Base-by-base conservation (phyloP, 768 basidiomycete species). In the Russula virescens region DNA sequence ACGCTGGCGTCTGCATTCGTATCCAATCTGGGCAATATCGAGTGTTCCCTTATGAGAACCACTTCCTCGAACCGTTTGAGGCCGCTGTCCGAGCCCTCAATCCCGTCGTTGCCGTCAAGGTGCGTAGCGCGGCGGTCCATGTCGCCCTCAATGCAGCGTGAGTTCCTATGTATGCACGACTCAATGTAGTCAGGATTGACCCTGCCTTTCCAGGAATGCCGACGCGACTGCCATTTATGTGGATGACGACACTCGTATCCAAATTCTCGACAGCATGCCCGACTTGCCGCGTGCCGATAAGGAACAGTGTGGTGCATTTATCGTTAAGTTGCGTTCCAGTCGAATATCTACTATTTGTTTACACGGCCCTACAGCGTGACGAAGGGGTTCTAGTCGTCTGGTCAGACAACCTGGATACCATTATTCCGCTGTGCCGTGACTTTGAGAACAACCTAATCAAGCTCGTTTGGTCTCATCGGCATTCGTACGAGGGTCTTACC, bases 271-370 rank as follows among this genome's bases (percentile, higher is more conserved):
- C 62, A 82, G 82, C 16, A 83, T 94, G 67, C 69, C 71, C 55
- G 79, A 82, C 60, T 76, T 95, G 46, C 83, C 87, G 7, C 80
- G 81, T 43, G 91, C 91, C 9, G 89, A 94, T 71, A 94, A 94
- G 76, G 92, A 94, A 71, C 92, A 94, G 69, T 92, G 88, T 54
- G 93, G 86, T 21, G 93, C 93, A 14, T 95, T 95, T 72, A 80
- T 93, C 57, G 89, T 31, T 88, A 72, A 69, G 82, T 79, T 42
- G 16, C 0, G 5, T 19, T 26, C 28, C 19, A 21, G 5, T 13
- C 13, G 38, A 35, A 31, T 31, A 31, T 51, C 14, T 38, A 26
- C 21, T 11, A 13, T 46, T 53, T 19, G 40, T 50, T 51, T 50
- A 65, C 23, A 60, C 55, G 38, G 43, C 31, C 25, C 48, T 28